phyloP scores from a whole-genome alignment of 2,329 filamentous ascomycete genomes.

The Monosporascus sp. region DNA sequence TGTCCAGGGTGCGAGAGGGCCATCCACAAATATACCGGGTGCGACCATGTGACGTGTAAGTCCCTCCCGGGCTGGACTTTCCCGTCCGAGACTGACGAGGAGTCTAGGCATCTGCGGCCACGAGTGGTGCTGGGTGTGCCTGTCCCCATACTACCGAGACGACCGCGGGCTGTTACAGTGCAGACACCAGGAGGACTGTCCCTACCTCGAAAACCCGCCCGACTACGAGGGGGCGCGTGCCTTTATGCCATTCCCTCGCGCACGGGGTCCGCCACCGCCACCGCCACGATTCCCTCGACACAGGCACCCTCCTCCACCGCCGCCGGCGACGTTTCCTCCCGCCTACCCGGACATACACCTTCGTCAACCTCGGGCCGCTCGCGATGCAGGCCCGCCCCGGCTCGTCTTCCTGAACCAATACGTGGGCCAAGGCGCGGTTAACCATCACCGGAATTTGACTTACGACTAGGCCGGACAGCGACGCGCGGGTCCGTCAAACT shows the following conservation, averaged over 20 bases:
- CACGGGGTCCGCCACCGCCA: background rate
- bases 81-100: background rate
- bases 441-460: background rate
- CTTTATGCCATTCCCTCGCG: constrained; percentile 11
- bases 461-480: background rate
- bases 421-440: background rate
- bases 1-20: constrained; percentile 32
- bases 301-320: background rate
- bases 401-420: background rate
- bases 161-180: constrained; percentile 25
- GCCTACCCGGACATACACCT: background rate
- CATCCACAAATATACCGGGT: constrained; percentile 32
- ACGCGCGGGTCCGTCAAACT: background rate
- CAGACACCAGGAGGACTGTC: constrained; percentile 25
- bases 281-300: background rate
- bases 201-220: constrained; percentile 16
- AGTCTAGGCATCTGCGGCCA: constrained; percentile 27
- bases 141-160: constrained; percentile 22
- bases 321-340: background rate
- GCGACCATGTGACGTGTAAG: constrained; percentile 38
- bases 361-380: background rate
- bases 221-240: constrained; percentile 20
- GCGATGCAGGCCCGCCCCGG: background rate
- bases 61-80: background rate
- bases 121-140: constrained; percentile 37